These are phyloP conservation scores for Ganoderma resinaceum DNA, from an alignment of 1,284 basidiomycete genomes.

Conservation along the genomic window DNA sequence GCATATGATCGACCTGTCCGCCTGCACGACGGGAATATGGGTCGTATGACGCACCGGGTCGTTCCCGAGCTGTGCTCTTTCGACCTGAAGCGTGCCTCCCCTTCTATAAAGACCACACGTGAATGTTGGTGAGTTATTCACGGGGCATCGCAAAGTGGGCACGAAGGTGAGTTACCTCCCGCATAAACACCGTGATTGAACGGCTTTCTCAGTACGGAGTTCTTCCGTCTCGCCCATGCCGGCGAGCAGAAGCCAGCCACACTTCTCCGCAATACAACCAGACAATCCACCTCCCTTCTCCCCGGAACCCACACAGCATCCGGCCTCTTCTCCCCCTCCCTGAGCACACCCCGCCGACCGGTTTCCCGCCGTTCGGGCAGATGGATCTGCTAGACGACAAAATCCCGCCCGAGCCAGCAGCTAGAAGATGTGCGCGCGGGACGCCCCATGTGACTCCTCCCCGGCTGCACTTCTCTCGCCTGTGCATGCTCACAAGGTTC, in stretches of 20 bases:
- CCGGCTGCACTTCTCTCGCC: not conserved
- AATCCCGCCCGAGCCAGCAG: not conserved
- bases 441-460: not conserved
- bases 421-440: not conserved
- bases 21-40: not conserved
- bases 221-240: not conserved
- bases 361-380: not conserved
- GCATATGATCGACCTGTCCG: not conserved
- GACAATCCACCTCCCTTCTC: not conserved
- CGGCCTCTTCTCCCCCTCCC: not conserved
- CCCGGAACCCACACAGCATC: not conserved
- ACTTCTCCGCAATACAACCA: not conserved
- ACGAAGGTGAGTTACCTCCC: not conserved
- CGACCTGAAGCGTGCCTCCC: not conserved
- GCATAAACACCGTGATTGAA: not conserved
- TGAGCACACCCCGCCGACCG: not conserved
- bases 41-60: not conserved
- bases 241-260: not conserved
- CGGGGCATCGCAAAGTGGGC: not conserved
- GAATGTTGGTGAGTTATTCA: not conserved
- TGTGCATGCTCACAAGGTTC: not conserved
- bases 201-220: not conserved
- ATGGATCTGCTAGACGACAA: not conserved
- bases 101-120: not conserved
- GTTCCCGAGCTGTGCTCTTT: not conserved